Evolutionary conservation across 1,284 basidiomycete species (phyloP), one percentile per base, ranked within the genome.

Genomic region (Pholiota adiposa): DNA sequence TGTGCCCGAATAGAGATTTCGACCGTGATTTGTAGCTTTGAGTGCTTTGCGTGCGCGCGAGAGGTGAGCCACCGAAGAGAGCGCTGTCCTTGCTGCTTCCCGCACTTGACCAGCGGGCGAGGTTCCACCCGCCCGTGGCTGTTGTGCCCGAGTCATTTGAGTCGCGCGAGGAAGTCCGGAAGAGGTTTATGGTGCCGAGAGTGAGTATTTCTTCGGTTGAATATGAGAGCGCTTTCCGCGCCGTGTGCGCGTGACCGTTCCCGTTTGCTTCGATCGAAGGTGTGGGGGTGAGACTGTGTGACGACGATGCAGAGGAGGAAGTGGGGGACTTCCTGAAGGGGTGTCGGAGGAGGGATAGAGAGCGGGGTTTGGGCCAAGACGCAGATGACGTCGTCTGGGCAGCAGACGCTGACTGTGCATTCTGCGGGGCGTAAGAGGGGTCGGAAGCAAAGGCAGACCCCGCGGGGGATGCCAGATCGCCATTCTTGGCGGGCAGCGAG

Each of bases 111-210:
- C 73, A 73, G 27, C 75, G 72, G 23, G 72, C 66, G 36, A 76
- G 68, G 34, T 65, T 67, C 66, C 72, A 74, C 18, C 68, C 64
- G 18, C 60, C 56, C 18, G 64, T 54, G 56, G 60, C 53, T 33
- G 65, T 61, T 12, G 59, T 54, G 19, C 52, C 18, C 9, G 56
- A 58, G 52, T 59, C 60, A 14, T 54, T 59, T 33, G 61, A 58
- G 36, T 69, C 69, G 43, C 75, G 74, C 8, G 83, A 78, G 36
- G 77, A 73, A 8, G 78, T 27, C 50, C 83, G 81, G 69, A 84
- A 83, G 60, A 86, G 75, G 36, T 79, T 77, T 61, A 76, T 81
- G 29, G 80, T 72, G 36, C 79, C 76, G 33, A 80, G 68, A 12
- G 78, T 74, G 54, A 79, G 70, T 31, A 80, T 72, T 51, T 80